A percentile compares a stretch with the other conserved stretches of the same genome.
phyloP scores from a whole-genome alignment of 164 flowering plant genomes.

The Sextonia rubra region DNA sequence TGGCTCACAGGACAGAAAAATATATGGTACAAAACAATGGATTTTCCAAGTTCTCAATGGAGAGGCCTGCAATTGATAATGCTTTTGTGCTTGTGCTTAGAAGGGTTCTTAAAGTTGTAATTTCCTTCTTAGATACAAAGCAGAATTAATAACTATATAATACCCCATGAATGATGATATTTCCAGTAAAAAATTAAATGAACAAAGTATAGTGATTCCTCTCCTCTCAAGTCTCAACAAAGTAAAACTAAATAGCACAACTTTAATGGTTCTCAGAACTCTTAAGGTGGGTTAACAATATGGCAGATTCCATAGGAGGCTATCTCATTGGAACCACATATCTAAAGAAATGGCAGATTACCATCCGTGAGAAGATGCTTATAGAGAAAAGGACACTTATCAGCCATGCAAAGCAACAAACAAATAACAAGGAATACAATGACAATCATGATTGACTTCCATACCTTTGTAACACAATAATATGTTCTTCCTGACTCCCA shows the following conservation, averaged over 20 bases:
- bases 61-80: not conserved
- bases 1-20: not conserved
- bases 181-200: too few relatives aligned
- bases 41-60: not conserved
- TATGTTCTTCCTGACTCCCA: slow-evolving; percentile 55
- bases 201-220: not conserved
- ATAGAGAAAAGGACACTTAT: too few relatives aligned
- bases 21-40: not conserved
- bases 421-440: not conserved
- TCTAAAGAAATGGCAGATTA: not conserved
- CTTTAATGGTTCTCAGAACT: not conserved
- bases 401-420: too few relatives aligned
- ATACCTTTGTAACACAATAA: slow-evolving; percentile 78
- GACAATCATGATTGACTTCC: not conserved
- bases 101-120: not conserved
- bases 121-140: not conserved
- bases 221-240: not conserved
- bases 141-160: too few relatives aligned
- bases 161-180: too few relatives aligned
- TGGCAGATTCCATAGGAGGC: not conserved
- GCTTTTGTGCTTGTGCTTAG: not conserved
- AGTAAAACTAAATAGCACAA: not conserved
- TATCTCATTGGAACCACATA: not conserved
- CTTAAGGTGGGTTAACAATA: not conserved
- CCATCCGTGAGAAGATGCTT: not conserved